A percentile compares a stretch with the other conserved stretches of the same genome.
Evolutionary conservation across 2,329 filamentous ascomycete species (phyloP).

Genomic region (Cladosporium sp.): DNA sequence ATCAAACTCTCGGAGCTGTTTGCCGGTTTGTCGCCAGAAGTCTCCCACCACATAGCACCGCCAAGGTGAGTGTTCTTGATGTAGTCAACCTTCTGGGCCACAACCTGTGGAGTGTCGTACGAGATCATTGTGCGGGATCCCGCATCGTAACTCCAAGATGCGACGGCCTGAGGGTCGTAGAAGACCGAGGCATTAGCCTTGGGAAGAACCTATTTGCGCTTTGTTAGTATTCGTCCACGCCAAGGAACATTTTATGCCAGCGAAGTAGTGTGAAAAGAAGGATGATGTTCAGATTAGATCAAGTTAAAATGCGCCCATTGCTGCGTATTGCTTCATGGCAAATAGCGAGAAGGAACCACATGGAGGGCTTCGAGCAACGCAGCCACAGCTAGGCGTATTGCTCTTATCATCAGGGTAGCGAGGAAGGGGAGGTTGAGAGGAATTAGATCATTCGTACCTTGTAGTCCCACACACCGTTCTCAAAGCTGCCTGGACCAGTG

Average conservation of each 20-base stretch:
- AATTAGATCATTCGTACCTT: constrained; percentile 23
- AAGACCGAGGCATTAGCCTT: constrained; percentile 64
- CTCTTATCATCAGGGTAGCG: constrained; percentile 18
- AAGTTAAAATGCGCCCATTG: constrained; percentile 21
- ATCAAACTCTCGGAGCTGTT: constrained; percentile 57
- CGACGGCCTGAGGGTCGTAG: constrained; percentile 63
- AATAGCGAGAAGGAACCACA: constrained; percentile 21
- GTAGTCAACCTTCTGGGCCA: constrained; percentile 68
- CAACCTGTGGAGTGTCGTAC: constrained; percentile 70
- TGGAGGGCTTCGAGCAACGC: constrained; percentile 16
- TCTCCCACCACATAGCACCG: constrained; percentile 94
- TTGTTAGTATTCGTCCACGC: not conserved
- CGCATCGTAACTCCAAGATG: constrained; percentile 75
- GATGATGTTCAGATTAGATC: constrained; percentile 15
- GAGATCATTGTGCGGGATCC: constrained; percentile 67
- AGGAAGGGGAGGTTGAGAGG: not conserved
- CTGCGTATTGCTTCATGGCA: constrained; percentile 18
- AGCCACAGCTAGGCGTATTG: constrained; percentile 17
- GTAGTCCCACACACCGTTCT: constrained; percentile 67
- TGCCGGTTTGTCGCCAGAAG: constrained; percentile 70
- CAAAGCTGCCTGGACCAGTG: constrained; percentile 77
- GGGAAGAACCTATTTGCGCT: constrained; percentile 59
- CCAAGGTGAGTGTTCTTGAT: constrained; percentile 68
- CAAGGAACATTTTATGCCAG: not conserved
- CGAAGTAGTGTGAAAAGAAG: not conserved